Evolutionary conservation across 768 basidiomycete genomes (phyloP).

Genomic region (Mycena capillaripes): DNA sequence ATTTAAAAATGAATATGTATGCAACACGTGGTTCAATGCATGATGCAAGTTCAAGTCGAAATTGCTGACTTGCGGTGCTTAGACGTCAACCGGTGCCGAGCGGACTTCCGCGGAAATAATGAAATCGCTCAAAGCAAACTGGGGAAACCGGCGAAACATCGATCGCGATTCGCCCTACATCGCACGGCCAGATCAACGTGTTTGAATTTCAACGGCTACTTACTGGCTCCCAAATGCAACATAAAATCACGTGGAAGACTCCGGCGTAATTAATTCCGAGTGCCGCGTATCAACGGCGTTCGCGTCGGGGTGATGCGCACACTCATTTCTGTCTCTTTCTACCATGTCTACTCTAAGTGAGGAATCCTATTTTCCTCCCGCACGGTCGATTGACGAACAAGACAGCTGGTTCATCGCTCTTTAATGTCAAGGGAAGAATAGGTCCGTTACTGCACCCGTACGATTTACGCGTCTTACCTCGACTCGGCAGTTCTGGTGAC

Average conservation of each 20-base stretch:
- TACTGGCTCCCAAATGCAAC: neutral
- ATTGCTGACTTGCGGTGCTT: too few relatives aligned
- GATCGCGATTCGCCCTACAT: too few relatives aligned
- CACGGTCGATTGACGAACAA: neutral
- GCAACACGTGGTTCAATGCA: too few relatives aligned
- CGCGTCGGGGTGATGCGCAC: too few relatives aligned
- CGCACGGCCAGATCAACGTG: too few relatives aligned
- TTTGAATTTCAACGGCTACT: too few relatives aligned
- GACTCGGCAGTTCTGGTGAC: constrained; percentile 66
- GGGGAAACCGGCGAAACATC: too few relatives aligned
- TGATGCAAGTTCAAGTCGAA: too few relatives aligned
- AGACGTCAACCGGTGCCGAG: too few relatives aligned
- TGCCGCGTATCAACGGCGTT: neutral
- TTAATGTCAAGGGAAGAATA: constrained; percentile 62
- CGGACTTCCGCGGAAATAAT: too few relatives aligned
- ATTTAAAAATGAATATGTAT: too few relatives aligned
- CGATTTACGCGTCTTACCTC: neutral
- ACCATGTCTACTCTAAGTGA: constrained; percentile 29
- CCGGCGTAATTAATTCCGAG: neutral
- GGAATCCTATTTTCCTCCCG: neutral
- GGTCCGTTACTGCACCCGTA: neutral
- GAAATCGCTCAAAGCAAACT: too few relatives aligned
- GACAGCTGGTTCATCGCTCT: constrained; percentile 46
- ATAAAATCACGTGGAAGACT: neutral
- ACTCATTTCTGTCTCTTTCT: neutral